Base-by-base conservation (phyloP, 192 early-diverging fungal genomes). In the Entophlyctis luteolus region DNA sequence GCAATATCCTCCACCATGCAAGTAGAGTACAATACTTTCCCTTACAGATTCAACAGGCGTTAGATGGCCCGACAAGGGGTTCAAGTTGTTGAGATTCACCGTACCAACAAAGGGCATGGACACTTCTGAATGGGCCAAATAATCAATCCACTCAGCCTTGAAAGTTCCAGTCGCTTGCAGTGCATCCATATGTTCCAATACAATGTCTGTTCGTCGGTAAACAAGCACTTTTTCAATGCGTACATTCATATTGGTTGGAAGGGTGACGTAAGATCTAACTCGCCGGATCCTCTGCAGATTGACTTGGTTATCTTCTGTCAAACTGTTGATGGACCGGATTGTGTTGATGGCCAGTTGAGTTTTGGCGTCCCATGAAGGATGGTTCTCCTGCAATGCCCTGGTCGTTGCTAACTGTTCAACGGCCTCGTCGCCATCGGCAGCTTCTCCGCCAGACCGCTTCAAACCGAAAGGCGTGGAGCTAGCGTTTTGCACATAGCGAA, bases 91-190 rank as follows among this genome's bases (percentile, higher is more conserved):
- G 45, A 63, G 35, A 28, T 28, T 28, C 14, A 23, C 10, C 6
- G 50, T 18, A 23, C 50, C 50, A 18, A 14, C 50, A 27, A 14
- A 27, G 29, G n/a, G 39, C 23, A 35, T 5, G 23, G 22, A 18
- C 20, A 8, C 45, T 18, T 10, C 50, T 23, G 6, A 8, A 57
- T 35, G 14, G 55, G 8, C 55, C 31, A 47, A 23, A 28, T 58
- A 74, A 18, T 72, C 46, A 20, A 74, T 53, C 73, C 68, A 72
- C 53, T 74, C 73, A 3, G 59, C 73, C 29, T 66, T 56, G 48
- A 74, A 20, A 1, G 22, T 4, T 38, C 73, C 73, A n/a, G 62
- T 52, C 4, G 71, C 71, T 5, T 73, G 45, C n/a, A 59, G 37
- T 1, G 23, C 3, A 23, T 18, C 32, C 71, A 73, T 73, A n/a